phyloP scores from a whole-genome alignment of 768 basidiomycete genomes.

The Chalciporus chontae region DNA sequence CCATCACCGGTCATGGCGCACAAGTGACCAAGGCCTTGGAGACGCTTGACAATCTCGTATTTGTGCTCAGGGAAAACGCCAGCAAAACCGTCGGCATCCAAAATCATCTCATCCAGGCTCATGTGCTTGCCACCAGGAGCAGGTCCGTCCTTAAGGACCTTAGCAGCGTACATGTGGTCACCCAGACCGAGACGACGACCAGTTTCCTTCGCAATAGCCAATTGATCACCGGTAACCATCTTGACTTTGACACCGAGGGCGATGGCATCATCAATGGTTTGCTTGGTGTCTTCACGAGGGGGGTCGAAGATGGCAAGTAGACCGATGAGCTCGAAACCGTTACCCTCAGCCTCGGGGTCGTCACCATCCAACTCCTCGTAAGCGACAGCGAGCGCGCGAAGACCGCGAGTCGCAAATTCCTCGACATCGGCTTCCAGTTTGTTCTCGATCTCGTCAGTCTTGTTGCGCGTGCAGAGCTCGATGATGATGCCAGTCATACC shows the following conservation, averaged over 20 bases:
- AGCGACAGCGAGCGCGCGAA: slow-evolving; percentile 92
- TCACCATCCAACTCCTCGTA: slow-evolving; percentile 88
- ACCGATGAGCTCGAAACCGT: slow-evolving; percentile 96
- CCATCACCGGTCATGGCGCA: slow-evolving; percentile 99
- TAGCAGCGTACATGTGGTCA: slow-evolving; percentile 99
- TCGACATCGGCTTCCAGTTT: slow-evolving; percentile 92
- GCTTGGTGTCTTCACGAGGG: slow-evolving; percentile 96
- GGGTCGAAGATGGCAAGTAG: slow-evolving; percentile 97
- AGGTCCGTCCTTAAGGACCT: slow-evolving; percentile 98
- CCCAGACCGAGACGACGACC: slow-evolving; percentile 96
- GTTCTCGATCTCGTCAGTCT: slow-evolving; percentile 89
- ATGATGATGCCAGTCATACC: slow-evolving; percentile 99
- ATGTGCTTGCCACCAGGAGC: slow-evolving; percentile 79
- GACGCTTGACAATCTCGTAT: slow-evolving; percentile 98
- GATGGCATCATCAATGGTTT: slow-evolving; percentile 96
- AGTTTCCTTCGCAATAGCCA: slow-evolving; percentile 99
- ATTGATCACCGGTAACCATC: slow-evolving; percentile 99
- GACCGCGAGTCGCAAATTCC: slow-evolving; percentile 93
- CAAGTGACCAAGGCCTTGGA: slow-evolving; percentile 92
- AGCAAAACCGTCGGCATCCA: slow-evolving; percentile 99
- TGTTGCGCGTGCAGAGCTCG: slow-evolving; percentile 95
- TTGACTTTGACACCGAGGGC: slow-evolving; percentile 97
- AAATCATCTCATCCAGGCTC: slow-evolving; percentile 94
- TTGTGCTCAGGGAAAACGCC: slow-evolving; percentile 99
- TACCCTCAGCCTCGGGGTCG: slow-evolving; percentile 82